Percentiles rank a stretch among this genome's conserved stretches.
Conservation (phyloP, 108 stramenopile genomes). For the Cyclostephanos tholiformis region DNA sequence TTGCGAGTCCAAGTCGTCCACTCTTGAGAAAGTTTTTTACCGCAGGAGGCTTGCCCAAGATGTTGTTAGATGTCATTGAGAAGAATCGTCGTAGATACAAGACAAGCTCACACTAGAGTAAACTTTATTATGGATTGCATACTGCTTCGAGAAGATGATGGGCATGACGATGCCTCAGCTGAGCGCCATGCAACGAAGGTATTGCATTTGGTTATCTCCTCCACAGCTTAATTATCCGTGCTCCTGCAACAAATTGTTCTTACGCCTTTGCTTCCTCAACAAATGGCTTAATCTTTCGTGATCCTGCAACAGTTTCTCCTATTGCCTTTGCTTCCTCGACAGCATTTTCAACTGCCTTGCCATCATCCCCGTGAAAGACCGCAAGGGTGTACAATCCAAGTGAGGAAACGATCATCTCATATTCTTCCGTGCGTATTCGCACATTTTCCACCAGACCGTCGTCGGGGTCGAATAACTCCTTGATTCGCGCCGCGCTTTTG, state of each 20-base stretch:
- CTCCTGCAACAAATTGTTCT: too few relatives aligned
- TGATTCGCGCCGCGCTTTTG: conserved; percentile 60
- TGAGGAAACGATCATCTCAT: conserved; percentile 82
- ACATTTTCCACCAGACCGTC: conserved; percentile 75
- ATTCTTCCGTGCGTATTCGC: conserved; percentile 67
- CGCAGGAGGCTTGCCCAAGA: conserved; percentile 42
- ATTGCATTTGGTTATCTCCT: too few relatives aligned
- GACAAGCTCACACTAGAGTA: too few relatives aligned
- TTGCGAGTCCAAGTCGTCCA: conserved; percentile 10
- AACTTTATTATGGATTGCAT: too few relatives aligned
- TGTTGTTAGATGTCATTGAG: conserved; percentile 4
- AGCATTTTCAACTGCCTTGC: conserved; percentile 3
- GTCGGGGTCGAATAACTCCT: conserved; percentile 68
- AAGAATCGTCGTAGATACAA: too few relatives aligned
- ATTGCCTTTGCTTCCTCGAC: not conserved
- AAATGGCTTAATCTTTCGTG: too few relatives aligned
- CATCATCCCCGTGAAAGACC: conserved; percentile 54
- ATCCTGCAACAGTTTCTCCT: not conserved
- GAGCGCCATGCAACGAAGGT: too few relatives aligned
- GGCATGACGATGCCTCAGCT: too few relatives aligned
- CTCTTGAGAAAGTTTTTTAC: conserved; percentile 33
- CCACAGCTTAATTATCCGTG: too few relatives aligned
- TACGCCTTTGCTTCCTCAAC: too few relatives aligned
- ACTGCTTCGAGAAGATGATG: too few relatives aligned
- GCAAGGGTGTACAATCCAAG: conserved; percentile 73